Evolutionary conservation across 2,329 filamentous ascomycete genomes (phyloP), one percentile per base, ranked within the genome.

Genomic region (Dendryphion nanum): DNA sequence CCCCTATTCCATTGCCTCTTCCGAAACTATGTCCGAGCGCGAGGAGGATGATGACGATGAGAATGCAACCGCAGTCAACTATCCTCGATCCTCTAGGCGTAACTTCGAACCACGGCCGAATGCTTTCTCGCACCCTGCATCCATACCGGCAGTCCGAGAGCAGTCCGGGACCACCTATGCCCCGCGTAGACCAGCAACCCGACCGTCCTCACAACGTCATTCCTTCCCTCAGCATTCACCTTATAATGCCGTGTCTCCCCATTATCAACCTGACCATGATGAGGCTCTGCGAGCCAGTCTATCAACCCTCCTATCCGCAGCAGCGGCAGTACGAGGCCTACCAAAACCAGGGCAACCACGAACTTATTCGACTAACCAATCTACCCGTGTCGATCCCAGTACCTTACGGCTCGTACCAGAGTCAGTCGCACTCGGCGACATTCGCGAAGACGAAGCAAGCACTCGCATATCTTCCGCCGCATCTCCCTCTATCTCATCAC

Each of bases 251-350:
- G 79, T 88, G 59, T 83, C 85, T 0, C 84, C 87, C 2, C 79
- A 81, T 3, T 81, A 87, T 53, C 87, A 89, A 51, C 83, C 87
- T 33, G 89, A 97, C 53, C 90, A 97, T 54, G 93, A 98, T 55
- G 93, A 89, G 19, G 93, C 89, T 2, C 76, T 98, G 8, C 83
- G 93, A 21, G 89, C 93, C 15, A 95, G 89, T 33, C 76, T 98
- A n/a, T 95, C 89, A 1, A 97, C 93, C 0, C 77, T 98, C 10
- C 79, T 98, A 10, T 96, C 91, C n/a, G 95, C 89, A 56, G 91
- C 89, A 0, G 89, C 90, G 3, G 93, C 91, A 0, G 93, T 91
- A 2, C 80, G 93, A 30, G 85, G 86, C 4, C 73, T 93, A 13
- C 81, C 85, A 1, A 95, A 93, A 47, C 55, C 65, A 18, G 61